Evolutionary conservation across 257 asterid genomes (phyloP).

Genomic region (Dorcoceras hygrometricum): DNA sequence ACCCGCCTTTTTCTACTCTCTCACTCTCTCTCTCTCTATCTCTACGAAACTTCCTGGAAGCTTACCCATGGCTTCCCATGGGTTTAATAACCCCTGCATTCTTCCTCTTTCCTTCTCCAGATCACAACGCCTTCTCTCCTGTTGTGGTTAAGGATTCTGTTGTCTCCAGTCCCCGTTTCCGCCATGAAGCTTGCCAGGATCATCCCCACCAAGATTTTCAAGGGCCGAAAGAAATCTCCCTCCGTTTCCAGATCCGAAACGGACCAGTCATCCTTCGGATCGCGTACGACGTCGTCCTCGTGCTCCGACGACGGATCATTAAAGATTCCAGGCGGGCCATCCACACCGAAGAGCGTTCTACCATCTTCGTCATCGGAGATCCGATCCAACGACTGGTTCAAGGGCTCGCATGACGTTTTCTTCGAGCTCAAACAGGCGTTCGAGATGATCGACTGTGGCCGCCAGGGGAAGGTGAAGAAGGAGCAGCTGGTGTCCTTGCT

Average conservation of each 20-base stretch:
- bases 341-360: conserved; percentile 54
- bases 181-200: conserved; percentile 49
- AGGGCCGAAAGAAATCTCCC: conserved; percentile 28
- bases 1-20: background rate
- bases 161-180: background rate
- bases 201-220: conserved; percentile 52
- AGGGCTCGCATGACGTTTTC: conserved; percentile 24
- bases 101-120: conserved; percentile 11
- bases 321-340: conserved; percentile 25
- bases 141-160: background rate
- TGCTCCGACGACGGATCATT: conserved; percentile 24
- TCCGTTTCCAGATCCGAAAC: conserved; percentile 42
- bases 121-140: conserved; percentile 9
- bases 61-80: conserved; percentile 41
- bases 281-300: conserved; percentile 29
- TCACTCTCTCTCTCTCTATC: conserved; percentile 23
- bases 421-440: conserved; percentile 46
- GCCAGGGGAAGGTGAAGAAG: conserved; percentile 48
- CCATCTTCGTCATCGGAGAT: conserved; percentile 28
- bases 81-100: conserved; percentile 30
- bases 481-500: conserved; percentile 42
- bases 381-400: conserved; percentile 23
- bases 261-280: conserved; percentile 33
- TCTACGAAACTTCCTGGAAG: conserved; percentile 62
- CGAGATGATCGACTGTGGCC: conserved; percentile 42